Evolutionary conservation across 768 basidiomycete species (phyloP).

Genomic region (Candolleomyces eurysporus): DNA sequence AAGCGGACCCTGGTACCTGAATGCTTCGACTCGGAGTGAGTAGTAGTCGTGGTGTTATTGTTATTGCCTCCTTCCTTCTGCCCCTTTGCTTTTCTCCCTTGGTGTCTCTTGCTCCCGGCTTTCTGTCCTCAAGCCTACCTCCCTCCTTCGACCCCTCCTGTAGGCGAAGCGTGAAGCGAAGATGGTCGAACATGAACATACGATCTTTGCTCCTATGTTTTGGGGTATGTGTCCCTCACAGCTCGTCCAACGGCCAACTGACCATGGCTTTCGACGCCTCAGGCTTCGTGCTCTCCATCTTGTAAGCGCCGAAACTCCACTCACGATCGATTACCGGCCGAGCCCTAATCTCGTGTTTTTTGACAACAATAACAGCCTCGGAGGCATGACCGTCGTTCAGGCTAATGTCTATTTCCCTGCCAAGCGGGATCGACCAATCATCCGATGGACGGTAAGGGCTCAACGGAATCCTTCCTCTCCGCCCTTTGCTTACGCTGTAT

Average conservation of each 20-base stretch:
- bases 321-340: too few relatives aligned
- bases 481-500: too few relatives aligned
- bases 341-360: too few relatives aligned
- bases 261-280: not conserved
- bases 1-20: too few relatives aligned
- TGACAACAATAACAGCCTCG: conserved; percentile 22
- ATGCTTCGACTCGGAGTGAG: too few relatives aligned
- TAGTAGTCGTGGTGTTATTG: too few relatives aligned
- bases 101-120: too few relatives aligned
- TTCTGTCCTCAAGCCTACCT: not conserved
- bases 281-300: conserved; percentile 28
- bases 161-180: not conserved
- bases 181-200: conserved; percentile 7
- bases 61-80: too few relatives aligned
- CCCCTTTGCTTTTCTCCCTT: too few relatives aligned
- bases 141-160: not conserved
- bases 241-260: not conserved
- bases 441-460: conserved; percentile 29
- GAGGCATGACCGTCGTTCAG: conserved; percentile 40
- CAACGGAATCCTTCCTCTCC: too few relatives aligned
- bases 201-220: conserved; percentile 29
- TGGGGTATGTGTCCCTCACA: conserved; percentile 22
- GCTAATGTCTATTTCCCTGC: conserved; percentile 38
- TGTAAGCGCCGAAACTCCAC: conserved; percentile 14
- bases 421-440: conserved; percentile 22